Percentiles rank a stretch among this genome's conserved stretches.
Conservation (phyloP, 1,284 basidiomycete genomes). For the Wallemia mellicola region DNA sequence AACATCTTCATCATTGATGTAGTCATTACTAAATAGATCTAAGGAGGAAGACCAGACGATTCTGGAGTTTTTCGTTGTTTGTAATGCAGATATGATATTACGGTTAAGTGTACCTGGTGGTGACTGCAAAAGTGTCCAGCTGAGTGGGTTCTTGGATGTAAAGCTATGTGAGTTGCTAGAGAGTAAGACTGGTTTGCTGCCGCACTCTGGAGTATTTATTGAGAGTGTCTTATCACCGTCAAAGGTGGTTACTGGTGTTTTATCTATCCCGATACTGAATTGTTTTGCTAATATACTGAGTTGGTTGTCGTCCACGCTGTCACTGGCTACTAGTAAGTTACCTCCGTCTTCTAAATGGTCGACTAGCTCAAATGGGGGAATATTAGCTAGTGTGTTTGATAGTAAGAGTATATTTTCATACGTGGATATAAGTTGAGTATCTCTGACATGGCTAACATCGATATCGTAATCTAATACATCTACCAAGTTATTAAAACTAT, state of each 20-base stretch:
- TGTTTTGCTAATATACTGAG: too few species aligned
- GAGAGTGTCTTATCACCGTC: too few species aligned
- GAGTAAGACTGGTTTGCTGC: too few species aligned
- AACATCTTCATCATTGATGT: background rate
- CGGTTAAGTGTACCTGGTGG: background rate
- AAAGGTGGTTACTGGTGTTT: too few species aligned
- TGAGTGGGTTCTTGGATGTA: background rate
- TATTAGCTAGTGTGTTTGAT: background rate
- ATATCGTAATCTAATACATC: too few species aligned
- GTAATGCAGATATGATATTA: background rate
- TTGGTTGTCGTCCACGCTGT: too few species aligned
- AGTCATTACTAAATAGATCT: background rate
- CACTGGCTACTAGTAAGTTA: too few species aligned
- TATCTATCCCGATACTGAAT: too few species aligned
- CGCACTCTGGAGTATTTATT: too few species aligned
- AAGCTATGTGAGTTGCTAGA: background rate
- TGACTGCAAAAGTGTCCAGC: background rate
- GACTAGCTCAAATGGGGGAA: too few species aligned
- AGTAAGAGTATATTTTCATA: background rate
- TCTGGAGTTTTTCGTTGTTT: background rate
- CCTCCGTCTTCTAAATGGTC: too few species aligned
- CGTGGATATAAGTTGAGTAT: background rate
- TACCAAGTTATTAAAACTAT: too few species aligned
- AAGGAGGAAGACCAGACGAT: background rate
- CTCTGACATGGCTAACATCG: background rate